phyloP scores from a whole-genome alignment of 2,329 filamentous ascomycete species.

The Xylaria arbuscula region DNA sequence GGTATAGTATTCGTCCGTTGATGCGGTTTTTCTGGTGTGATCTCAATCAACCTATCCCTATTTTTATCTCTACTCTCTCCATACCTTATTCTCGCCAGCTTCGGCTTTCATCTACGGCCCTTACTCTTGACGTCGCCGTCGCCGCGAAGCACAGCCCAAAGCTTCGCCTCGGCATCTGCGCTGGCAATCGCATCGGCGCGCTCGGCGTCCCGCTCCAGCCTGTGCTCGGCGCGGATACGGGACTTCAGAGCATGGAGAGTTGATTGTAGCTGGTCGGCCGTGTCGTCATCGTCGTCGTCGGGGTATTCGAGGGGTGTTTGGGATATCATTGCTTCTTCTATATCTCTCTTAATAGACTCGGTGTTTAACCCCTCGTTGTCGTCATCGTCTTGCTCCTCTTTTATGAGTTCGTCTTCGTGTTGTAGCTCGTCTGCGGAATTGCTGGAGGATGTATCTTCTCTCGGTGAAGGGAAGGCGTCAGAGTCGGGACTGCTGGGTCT shows the following conservation, averaged over 20 bases:
- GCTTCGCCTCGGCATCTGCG: constrained; percentile 41
- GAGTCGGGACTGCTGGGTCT: constrained; percentile 11
- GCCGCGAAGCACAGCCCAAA: constrained; percentile 44
- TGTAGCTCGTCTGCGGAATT: constrained; percentile 25
- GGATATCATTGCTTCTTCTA: constrained; percentile 46
- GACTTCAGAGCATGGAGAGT: constrained; percentile 33
- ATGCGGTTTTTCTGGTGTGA: background rate
- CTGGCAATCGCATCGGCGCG: constrained; percentile 37
- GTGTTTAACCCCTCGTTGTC: constrained; percentile 26
- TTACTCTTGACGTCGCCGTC: constrained; percentile 8
- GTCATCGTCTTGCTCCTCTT: background rate
- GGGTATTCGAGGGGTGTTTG: constrained; percentile 28
- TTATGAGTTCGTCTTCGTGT: too few relatives aligned
- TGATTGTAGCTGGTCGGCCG: constrained; percentile 28
- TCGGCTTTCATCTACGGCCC: background rate
- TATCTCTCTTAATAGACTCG: constrained; percentile 37
- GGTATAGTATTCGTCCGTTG: background rate
- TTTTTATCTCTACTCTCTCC: background rate
- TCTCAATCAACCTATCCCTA: background rate
- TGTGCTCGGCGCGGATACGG: constrained; percentile 45
- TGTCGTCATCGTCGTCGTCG: constrained; percentile 21
- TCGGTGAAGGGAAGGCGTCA: constrained; percentile 4
- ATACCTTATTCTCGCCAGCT: background rate
- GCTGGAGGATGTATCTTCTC: constrained; percentile 22
- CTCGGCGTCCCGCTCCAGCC: constrained; percentile 44